These are phyloP conservation scores for Tetraselmis striata DNA, from an alignment of 139 green algal genomes.

Conservation along the genomic window DNA sequence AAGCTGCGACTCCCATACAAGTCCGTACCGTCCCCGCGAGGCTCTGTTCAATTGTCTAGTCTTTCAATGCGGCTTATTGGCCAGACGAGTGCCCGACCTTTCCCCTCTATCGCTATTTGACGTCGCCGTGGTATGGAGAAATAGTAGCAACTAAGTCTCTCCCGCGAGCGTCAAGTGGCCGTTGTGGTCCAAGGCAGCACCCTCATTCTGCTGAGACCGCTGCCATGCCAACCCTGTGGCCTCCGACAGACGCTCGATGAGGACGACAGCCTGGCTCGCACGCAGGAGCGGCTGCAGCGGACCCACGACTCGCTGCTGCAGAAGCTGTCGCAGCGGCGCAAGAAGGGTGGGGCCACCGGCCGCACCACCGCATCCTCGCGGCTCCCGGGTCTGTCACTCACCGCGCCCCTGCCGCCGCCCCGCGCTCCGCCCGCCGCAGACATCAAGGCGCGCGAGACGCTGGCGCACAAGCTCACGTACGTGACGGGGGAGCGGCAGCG, in stretches of 20 bases:
- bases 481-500: not conserved
- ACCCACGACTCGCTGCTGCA: not conserved
- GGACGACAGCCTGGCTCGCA: not conserved
- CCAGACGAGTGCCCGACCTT: not conserved
- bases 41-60: too few species aligned
- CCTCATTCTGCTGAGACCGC: too few species aligned
- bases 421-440: not conserved
- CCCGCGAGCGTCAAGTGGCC: too few species aligned
- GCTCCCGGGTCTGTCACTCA: not conserved
- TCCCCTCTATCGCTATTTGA: too few species aligned
- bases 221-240: too few species aligned
- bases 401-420: not conserved
- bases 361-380: not conserved
- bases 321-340: not conserved
- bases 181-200: too few species aligned
- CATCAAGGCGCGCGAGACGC: not conserved
- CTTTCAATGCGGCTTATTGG: too few species aligned
- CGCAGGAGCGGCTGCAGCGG: not conserved
- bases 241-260: not conserved
- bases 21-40: too few species aligned
- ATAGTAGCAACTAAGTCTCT: not conserved
- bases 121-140: not conserved
- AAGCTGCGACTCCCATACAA: not conserved
- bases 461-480: not conserved
- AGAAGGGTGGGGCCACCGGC: not conserved